phyloP scores from a whole-genome alignment of 768 basidiomycete species.

The Calocybe indica region DNA sequence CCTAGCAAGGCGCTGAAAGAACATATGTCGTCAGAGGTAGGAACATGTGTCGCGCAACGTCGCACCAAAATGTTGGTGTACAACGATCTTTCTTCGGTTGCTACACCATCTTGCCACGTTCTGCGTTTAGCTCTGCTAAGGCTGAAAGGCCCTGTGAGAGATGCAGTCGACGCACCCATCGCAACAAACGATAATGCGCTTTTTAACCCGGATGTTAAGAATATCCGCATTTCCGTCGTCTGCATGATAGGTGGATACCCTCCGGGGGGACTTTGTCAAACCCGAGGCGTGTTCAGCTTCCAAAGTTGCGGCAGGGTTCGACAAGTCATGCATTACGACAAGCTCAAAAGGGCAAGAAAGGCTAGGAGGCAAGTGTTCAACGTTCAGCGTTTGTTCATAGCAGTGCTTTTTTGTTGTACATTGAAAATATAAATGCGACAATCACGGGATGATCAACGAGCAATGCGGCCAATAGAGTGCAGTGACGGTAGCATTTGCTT shows the following conservation, averaged over 20 bases:
- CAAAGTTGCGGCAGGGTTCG: no score
- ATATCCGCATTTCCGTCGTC: slow-evolving; percentile 7
- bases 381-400: no score
- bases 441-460: slow-evolving; percentile 3
- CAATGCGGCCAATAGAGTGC: no score
- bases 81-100: slow-evolving; percentile 32
- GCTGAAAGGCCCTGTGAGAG: neutral
- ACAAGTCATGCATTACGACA: no score
- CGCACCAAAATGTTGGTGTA: slow-evolving; percentile 56
- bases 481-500: no score
- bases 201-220: slow-evolving; percentile 22
- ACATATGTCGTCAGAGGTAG: neutral
- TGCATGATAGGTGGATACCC: slow-evolving; percentile 26
- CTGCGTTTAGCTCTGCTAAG: slow-evolving; percentile 21
- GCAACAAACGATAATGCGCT: slow-evolving; percentile 68
- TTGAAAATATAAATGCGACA: neutral
- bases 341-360: no score
- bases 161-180: slow-evolving; percentile 49
- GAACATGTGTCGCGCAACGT: neutral
- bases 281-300: no score
- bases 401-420: no score
- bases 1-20: slow-evolving; percentile 44
- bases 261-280: slow-evolving; percentile 17
- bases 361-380: no score
- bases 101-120: slow-evolving; percentile 68